These are phyloP conservation scores for Leptomonas pyrrhocoris DNA, from an alignment of 208 protist genomes.

Conservation along the genomic window DNA sequence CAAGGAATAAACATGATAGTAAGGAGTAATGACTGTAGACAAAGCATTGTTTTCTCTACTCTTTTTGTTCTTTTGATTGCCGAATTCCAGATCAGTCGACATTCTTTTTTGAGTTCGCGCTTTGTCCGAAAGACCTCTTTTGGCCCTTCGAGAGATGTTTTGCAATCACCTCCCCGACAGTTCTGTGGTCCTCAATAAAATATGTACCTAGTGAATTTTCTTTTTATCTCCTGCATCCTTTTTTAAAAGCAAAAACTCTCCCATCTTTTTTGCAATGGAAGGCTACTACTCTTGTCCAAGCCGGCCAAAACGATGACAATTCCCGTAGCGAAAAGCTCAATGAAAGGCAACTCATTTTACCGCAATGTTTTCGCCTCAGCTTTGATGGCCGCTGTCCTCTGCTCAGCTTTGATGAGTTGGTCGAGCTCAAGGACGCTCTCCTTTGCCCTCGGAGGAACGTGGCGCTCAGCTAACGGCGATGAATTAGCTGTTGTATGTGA, in stretches of 20 bases:
- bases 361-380: slow-evolving; percentile 14
- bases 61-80: not conserved
- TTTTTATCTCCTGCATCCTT: no score
- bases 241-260: no score
- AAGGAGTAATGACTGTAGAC: not conserved
- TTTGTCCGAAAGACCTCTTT: no score
- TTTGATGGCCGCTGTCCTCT: slow-evolving; percentile 36
- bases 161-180: no score
- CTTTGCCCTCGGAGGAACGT: slow-evolving; percentile 32
- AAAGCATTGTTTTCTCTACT: no score
- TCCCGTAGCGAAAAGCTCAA: not conserved
- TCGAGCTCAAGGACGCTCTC: slow-evolving; percentile 38
- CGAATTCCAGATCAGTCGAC: not conserved
- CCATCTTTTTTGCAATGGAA: not conserved
- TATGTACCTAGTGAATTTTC: no score
- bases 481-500: slow-evolving; percentile 12
- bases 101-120: no score
- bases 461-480: slow-evolving; percentile 28
- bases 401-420: slow-evolving; percentile 43
- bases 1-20: not conserved
- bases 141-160: no score
- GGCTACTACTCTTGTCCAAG: not conserved
- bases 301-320: not conserved
- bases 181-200: no score
- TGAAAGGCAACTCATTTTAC: slow-evolving; percentile 1